Evolutionary conservation across 257 asterid species (phyloP).

Genomic region (Rubia yunnanensis): DNA sequence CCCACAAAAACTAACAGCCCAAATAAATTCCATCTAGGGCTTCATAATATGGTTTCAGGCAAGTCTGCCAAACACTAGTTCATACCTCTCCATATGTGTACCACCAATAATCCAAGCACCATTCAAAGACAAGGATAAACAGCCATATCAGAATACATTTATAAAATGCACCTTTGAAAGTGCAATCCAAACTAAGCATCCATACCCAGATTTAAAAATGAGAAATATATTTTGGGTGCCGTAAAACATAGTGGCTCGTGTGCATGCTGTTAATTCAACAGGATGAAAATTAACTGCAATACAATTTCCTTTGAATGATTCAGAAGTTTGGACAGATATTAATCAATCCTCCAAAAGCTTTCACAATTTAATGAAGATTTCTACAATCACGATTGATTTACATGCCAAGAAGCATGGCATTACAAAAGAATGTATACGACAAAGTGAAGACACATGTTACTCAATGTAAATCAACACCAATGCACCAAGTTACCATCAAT

Average conservation of each 20-base stretch:
- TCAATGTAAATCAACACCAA: neutral
- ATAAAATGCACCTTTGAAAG: too few relatives aligned
- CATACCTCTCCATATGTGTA: too few relatives aligned
- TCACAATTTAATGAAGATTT: neutral
- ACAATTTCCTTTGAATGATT: neutral
- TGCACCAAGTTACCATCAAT: neutral
- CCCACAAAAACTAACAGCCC: too few relatives aligned
- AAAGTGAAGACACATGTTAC: neutral
- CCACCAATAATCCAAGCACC: too few relatives aligned
- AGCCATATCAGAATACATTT: too few relatives aligned
- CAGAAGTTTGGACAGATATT: neutral
- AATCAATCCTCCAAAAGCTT: neutral
- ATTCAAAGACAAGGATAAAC: too few relatives aligned
- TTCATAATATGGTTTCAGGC: too few relatives aligned
- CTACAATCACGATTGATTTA: neutral
- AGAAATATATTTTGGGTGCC: neutral
- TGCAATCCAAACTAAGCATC: too few relatives aligned
- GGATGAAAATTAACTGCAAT: neutral
- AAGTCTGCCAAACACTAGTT: too few relatives aligned
- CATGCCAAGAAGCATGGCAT: neutral
- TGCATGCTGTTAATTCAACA: neutral
- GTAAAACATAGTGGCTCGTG: neutral
- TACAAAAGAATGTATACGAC: neutral
- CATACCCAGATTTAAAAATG: neutral
- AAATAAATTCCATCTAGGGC: too few relatives aligned